Base-by-base conservation (phyloP, 2,329 filamentous ascomycete species). In the Lomentospora prolificans region DNA sequence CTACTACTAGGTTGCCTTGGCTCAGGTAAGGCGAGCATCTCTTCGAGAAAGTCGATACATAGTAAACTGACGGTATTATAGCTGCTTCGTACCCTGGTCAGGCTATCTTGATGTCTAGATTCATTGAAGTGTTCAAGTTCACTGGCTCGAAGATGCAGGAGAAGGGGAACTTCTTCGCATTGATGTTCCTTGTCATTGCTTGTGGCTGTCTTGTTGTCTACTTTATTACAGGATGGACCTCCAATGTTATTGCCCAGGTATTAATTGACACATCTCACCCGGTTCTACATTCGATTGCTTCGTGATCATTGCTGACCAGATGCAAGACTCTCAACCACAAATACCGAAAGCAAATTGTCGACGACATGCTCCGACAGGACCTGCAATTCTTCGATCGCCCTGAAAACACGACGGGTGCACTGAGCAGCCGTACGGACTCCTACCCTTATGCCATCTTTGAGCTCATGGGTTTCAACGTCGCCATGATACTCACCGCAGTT, bases 101-200 rank as follows among this genome's bases (percentile, higher is more conserved):
- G 52, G 71, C 75, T 3, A 63, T 77, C 54, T 59, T 78, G 10
- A 62, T 75, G 65, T 69, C 3, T 66, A 64, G 31, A 70, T 71
- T 12, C 48, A 69, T 75, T 64, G 63, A 67, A 2, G 68, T 69
- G 1, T 73, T 73, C 48, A 10, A 54, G 60, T 5, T 58, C 58
- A 33, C 46, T 17, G 63, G 70, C 14, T n/a, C n/a, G n/a, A n/a
- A n/a, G n/a, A 62, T 70, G 10, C 30, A 33, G 12, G 39, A 56
- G 14, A 60, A 62, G 28, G 75, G 70, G 4, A 74, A 82, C 64
- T 80, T 81, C 60, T 80, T 73, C 64, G 68, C 76, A 0, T 70
- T 79, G 51, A 81, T 82, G 77, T 81, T 81, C 62, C 78, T 80
- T 51, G 65, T 80, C 1, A 66, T 80, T 17, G 78, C 79, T 1